Evolutionary conservation across 495 filamentous ascomycete species (phyloP), one percentile per base, ranked within the genome.

Genomic region (Aspergillus wentii): DNA sequence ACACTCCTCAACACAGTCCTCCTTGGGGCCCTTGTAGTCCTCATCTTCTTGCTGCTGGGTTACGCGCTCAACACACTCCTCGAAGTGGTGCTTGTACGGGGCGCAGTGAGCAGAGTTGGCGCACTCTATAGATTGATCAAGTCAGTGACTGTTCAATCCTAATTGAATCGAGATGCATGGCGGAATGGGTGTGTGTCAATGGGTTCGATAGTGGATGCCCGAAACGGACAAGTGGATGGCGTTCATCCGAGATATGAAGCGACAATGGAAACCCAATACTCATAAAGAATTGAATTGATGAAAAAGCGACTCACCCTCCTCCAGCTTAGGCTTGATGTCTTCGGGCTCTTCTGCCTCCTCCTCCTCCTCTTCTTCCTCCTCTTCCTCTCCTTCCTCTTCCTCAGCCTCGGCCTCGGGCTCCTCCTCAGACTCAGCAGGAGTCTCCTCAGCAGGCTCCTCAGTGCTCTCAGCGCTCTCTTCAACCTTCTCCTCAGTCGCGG

Each of bases 1-100:
- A 96, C 92, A 98, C 76, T 98, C 92, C 75, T 98, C 92, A 46
- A 98, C 86, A 54, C 92, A 98, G 72, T 98, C 91, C 76, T 98
- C 92, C 54, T 83, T 76, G 43, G 74, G 64, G 8, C 69, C 75
- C 59, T 76, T 67, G 64, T 75, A 72, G 57, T 74, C 70, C 48
- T 75, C 81, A 51, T 75, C 70, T 51, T 85, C 78, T 49, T 79
- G 67, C 60, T 85, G 79, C 51, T 64, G 65, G 40, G 81, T 91
- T 48, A 96, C 92, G 50, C 92, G 88, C 72, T 94, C 89, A 52
- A 88, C 86, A 62, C 92, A 98, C 67, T 95, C 89, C 45, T 96
- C 90, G 66, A 80, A 97, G 76, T 98, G 92, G 77, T 97, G 90
- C 79, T 96, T 98, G 49, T 76, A 75, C 19, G 85, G 82, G 30